Conservation (phyloP, 2,329 filamentous ascomycete species). For the Pseudocercospora pini-densiflorae region DNA sequence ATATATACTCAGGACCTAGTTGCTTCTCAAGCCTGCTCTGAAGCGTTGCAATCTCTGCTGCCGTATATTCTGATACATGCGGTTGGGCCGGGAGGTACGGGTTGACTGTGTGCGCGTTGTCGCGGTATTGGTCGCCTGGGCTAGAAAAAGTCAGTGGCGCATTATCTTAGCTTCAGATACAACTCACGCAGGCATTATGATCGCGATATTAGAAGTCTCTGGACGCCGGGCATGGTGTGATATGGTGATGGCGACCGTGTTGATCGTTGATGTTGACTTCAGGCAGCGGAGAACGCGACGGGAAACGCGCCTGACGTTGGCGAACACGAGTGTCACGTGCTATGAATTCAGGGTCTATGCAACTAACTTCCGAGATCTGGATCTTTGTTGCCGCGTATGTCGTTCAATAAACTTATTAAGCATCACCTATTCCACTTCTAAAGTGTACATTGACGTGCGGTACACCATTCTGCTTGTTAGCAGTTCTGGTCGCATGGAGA, state of each 20-base stretch:
- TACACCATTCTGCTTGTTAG: neutral
- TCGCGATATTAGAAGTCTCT: conserved; percentile 17
- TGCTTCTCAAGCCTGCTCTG: conserved; percentile 88
- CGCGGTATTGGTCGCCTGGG: conserved; percentile 43
- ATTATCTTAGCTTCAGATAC: neutral
- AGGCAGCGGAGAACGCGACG: conserved; percentile 19
- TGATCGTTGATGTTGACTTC: conserved; percentile 17
- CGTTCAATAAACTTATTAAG: conserved; percentile 19
- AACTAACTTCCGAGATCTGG: neutral
- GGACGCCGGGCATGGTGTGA: conserved; percentile 9
- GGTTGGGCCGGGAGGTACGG: conserved; percentile 77
- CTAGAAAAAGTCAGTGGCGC: conserved; percentile 29
- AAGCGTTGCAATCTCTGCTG: conserved; percentile 86
- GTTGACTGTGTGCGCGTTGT: conserved; percentile 59
- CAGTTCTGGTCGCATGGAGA: neutral
- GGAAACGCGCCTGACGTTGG: conserved; percentile 7
- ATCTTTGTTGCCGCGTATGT: conserved; percentile 23
- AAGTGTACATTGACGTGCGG: neutral
- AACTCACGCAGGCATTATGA: conserved; percentile 39
- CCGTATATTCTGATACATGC: conserved; percentile 79
- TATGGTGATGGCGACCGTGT: neutral
- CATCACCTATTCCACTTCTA: neutral
- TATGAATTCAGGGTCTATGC: neutral
- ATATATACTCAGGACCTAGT: conserved; percentile 94
- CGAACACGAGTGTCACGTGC: conserved; percentile 10